Evolutionary conservation across 1,284 basidiomycete species (phyloP).

Genomic region (Austropuccinia psidii): DNA sequence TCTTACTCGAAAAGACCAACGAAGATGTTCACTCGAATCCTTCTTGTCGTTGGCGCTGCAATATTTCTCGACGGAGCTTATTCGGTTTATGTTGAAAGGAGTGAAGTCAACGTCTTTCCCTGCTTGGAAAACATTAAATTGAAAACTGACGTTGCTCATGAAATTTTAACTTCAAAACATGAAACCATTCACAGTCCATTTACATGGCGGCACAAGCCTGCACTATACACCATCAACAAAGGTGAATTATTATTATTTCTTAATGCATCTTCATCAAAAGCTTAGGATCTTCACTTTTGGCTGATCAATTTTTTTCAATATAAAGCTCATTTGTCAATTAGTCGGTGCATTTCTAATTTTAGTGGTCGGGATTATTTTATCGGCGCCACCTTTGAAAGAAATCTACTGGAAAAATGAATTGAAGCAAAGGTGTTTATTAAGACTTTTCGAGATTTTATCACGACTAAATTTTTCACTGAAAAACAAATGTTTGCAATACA

Average conservation of each 20-base stretch:
- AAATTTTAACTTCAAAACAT: background rate
- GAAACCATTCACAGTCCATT: background rate
- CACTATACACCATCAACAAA: background rate
- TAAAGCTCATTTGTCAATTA: background rate
- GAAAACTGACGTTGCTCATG: background rate
- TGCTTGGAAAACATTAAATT: background rate
- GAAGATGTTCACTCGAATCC: no score
- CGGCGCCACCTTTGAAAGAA: background rate
- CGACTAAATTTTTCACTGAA: no score
- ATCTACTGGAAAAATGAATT: slow-evolving; percentile 6
- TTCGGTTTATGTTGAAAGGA: background rate
- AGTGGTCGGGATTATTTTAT: background rate
- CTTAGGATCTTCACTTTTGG: background rate
- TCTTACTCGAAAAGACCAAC: no score
- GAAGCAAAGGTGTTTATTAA: background rate
- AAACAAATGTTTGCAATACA: no score
- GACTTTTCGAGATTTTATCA: no score
- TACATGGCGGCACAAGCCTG: background rate
- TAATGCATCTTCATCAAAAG: background rate
- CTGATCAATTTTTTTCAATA: background rate
- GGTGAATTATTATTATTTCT: background rate
- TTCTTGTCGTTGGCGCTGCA: background rate
- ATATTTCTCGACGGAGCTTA: background rate
- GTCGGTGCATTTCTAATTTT: background rate
- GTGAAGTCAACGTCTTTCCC: background rate